Evolutionary conservation across 179 eudicot genomes (phyloP).

Genomic region (Spergularia azorica): DNA sequence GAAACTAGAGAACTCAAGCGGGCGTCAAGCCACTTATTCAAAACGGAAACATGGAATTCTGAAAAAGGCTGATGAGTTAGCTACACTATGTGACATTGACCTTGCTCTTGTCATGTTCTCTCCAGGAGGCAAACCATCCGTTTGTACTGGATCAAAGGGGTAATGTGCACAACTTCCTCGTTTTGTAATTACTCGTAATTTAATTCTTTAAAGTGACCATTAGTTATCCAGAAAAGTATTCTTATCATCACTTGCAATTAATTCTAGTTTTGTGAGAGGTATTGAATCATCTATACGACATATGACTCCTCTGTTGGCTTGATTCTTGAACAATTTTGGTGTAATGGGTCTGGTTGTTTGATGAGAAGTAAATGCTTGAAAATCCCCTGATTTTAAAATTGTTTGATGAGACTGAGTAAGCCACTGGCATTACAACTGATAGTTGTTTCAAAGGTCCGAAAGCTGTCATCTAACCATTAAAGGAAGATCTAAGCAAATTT

Average conservation of each 20-base stretch:
- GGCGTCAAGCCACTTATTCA: conserved; percentile 56
- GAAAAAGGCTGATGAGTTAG: conserved; percentile 58
- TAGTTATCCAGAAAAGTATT: neutral
- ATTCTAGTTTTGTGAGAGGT: neutral
- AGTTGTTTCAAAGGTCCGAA: neutral
- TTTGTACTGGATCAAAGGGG: conserved; percentile 45
- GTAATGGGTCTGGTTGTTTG: too few species aligned
- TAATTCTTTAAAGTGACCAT: neutral
- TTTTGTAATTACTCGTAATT: neutral
- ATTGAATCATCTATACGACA: neutral
- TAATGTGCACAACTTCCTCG: conserved; percentile 10
- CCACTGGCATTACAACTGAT: neutral
- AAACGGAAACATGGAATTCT: conserved; percentile 59
- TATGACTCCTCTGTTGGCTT: too few species aligned
- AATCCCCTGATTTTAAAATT: neutral
- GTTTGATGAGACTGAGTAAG: neutral
- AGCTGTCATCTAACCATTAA: neutral
- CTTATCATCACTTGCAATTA: neutral
- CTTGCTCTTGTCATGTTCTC: conserved; percentile 63
- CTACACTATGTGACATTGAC: conserved; percentile 58
- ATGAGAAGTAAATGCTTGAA: too few species aligned
- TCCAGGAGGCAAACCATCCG: conserved; percentile 52
- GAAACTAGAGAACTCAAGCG: conserved; percentile 46
- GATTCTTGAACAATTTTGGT: too few species aligned
- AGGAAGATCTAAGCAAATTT: conserved; percentile 5